Evolutionary conservation across 2,329 filamentous ascomycete genomes (phyloP), one percentile per base, ranked within the genome.

Genomic region (Microsporum ferrugineum): DNA sequence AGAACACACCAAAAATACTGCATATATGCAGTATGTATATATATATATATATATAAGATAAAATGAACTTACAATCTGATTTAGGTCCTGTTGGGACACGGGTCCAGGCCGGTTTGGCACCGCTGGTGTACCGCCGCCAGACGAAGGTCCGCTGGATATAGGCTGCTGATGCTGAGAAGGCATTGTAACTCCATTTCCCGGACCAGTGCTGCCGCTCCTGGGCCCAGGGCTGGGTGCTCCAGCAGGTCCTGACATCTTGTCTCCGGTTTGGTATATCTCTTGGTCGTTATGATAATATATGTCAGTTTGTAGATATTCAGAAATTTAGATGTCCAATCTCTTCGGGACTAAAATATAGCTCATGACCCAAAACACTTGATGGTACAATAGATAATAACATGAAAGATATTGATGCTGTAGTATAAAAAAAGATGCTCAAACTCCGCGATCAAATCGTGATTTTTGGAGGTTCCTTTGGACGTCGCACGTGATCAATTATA

Each of bases 11-110:
- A 23, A 23, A 23, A 23, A 23, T 23, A 23, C 17, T 23, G 17
- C 17, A 23, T 23, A 23, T 23, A 23, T 23, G 17, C 17, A 23
- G 17, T 23, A 23, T 23, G 17, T 23, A 23, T 17, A 14, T 41
- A 41, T 14, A 43, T 23, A 14, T n/a, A 43, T 14, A 5, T 43
- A 43, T 17, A 43, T 43, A n/a, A 43, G 39, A n/a, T 43, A 43
- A 43, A 17, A n/a, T 55, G n/a, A 23, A 79, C 91, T 82, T 82
- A 96, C 92, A 75, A 97, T 97, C 68, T 96, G 91, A 69, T 97
- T 97, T 1, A 96, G 75, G 71, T 96, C 95, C 69, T 95, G 89
- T 65, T 92, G 90, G 1, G 88, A 90, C 76, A 90, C 86, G 12
- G 71, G 71, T 71, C 71, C 7, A 71, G 69, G 36, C 69, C 70